Evolutionary conservation across 2,329 filamentous ascomycete genomes (phyloP).

Genomic region (Diaporthe sp.): DNA sequence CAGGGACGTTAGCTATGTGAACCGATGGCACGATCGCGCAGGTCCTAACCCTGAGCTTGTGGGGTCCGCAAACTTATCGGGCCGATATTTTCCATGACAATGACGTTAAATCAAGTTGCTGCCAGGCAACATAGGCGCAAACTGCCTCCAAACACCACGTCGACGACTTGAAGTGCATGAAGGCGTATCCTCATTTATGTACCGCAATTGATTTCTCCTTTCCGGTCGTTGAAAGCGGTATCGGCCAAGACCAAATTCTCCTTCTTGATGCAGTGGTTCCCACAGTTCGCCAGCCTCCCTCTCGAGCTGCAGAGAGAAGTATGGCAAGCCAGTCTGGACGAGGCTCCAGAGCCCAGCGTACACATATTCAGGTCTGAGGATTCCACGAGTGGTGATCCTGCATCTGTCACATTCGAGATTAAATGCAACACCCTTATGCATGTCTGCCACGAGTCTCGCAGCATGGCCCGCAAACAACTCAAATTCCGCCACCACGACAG

Average conservation of each 20-base stretch:
- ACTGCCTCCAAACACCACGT: not conserved
- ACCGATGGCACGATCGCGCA: too few relatives aligned
- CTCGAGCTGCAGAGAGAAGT: conserved; percentile 20
- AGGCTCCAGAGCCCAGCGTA: not conserved
- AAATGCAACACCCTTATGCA: not conserved
- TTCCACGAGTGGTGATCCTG: not conserved
- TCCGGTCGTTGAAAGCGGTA: too few relatives aligned
- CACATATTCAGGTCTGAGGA: not conserved
- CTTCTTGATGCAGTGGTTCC: not conserved
- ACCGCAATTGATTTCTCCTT: too few relatives aligned
- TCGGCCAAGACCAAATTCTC: not conserved
- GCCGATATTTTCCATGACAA: not conserved
- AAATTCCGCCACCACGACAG: not conserved
- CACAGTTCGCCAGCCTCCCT: conserved; percentile 16
- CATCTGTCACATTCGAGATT: not conserved
- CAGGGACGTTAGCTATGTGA: too few relatives aligned
- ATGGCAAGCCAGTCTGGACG: conserved; percentile 3
- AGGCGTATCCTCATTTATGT: not conserved
- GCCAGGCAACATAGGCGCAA: not conserved
- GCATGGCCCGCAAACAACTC: not conserved
- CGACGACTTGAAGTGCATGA: too few relatives aligned
- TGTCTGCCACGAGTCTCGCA: conserved; percentile 6
- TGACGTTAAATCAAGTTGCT: not conserved
- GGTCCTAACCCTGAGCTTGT: not conserved
- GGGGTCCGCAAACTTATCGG: not conserved